phyloP scores from a whole-genome alignment of 805 yeast genomes.

The Candida ascalaphidarum region DNA sequence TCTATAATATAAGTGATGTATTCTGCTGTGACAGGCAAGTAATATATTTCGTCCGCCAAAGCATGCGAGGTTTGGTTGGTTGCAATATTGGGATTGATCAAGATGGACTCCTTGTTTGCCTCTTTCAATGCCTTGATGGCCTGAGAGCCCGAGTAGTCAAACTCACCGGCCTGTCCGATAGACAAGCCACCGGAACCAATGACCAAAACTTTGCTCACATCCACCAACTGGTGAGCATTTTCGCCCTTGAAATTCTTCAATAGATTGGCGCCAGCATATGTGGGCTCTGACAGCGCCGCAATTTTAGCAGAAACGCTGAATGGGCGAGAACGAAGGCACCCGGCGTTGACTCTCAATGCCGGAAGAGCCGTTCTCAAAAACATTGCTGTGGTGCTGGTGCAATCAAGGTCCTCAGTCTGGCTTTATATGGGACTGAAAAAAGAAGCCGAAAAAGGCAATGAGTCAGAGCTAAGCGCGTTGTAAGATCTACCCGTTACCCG shows the following conservation, averaged over 20 bases:
- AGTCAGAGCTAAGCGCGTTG: no score
- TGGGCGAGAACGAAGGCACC: no score
- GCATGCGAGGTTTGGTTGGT: conserved; percentile 95
- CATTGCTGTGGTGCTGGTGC: conserved; percentile 1
- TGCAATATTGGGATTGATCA: conserved; percentile 93
- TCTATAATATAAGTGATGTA: conserved; percentile 92
- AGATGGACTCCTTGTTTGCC: conserved; percentile 75
- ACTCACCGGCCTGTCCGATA: conserved; percentile 98
- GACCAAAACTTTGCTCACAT: conserved; percentile 78
- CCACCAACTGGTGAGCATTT: conserved; percentile 61
- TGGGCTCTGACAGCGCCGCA: not conserved
- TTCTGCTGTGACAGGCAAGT: conserved; percentile 94
- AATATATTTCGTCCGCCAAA: conserved; percentile 91
- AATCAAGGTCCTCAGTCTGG: not conserved
- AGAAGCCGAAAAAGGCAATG: conserved; percentile 21
- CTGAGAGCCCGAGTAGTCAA: conserved; percentile 95
- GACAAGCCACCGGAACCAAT: conserved; percentile 97
- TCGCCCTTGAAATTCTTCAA: conserved; percentile 50
- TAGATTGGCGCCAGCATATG: conserved; percentile 53
- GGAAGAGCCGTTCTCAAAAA: no score
- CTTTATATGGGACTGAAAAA: conserved; percentile 1
- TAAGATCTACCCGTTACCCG: no score
- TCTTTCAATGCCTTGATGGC: conserved; percentile 94
- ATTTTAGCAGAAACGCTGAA: not conserved
- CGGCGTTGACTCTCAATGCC: no score